Base-by-base conservation (phyloP, 306 rosid species). In the Luffa aegyptiaca region DNA sequence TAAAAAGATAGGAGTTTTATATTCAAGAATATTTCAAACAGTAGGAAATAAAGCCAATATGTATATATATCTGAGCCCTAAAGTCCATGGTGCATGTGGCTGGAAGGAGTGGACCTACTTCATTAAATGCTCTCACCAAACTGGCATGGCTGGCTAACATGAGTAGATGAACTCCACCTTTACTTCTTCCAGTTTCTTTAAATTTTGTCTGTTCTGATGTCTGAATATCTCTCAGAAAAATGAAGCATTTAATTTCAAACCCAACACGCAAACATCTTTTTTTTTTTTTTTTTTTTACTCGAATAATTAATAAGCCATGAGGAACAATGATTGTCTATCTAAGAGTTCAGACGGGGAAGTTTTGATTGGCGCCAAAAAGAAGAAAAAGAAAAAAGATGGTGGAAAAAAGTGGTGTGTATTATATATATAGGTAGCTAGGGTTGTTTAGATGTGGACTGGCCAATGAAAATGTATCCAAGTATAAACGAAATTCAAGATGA, bases 401-500 rank as follows among this genome's bases (percentile, higher is more conserved):
- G 9, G 46, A 9, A 21, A 61, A 33, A 62, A 10, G 44, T 44
- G 21, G 18, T 39, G 18, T 39, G 52, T 39, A 68, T 68, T 10
- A 7, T 8, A 18, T 70, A 45, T 45, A 20, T 20, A 10, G 35
- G 10, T 4, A 41, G 52, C 2, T 45, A 45, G 56, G 21, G 58
- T 72, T 20, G 18, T 20, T 72, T 72, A 26, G 59, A 72, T 48
- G 58, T 45, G 59, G 77, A 46, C 42, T 46, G 58, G 21, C 42
- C 77, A 72, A 72, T 72, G 42, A 31, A 46, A 72, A 72, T 49
- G 58, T 72, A 46, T 46, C 20, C 9, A 46, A 2, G 42, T 72
- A 72, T 72, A 72, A 72, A 72, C 58, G 58, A 72, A 72, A 72
- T 72, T 72, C 58, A 72, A 72, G 77, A 48, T 48, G 77, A 72